phyloP scores from a whole-genome alignment of 768 basidiomycete genomes.

The Neoboletus brunneissimus region DNA sequence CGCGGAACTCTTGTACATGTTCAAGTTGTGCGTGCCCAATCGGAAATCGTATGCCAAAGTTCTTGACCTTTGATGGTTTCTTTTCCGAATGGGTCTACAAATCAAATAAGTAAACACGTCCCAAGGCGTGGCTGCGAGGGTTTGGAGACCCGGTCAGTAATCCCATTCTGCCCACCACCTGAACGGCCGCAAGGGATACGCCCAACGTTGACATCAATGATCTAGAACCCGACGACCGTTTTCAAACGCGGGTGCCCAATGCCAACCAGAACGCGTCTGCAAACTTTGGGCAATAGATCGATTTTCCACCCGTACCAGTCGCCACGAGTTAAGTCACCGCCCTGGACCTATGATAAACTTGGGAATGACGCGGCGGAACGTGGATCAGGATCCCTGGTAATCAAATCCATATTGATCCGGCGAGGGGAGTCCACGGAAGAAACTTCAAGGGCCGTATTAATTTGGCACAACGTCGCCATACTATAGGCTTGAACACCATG shows the following conservation, averaged over 20 bases:
- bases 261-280: too few relatives aligned
- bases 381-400: slow-evolving; percentile 49
- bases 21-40: slow-evolving; percentile 99
- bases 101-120: slow-evolving; percentile 15
- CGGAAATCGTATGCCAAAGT: slow-evolving; percentile 99
- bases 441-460: too few relatives aligned
- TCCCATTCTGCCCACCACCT: slow-evolving; percentile 84
- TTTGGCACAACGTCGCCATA: slow-evolving; percentile 79
- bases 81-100: slow-evolving; percentile 94
- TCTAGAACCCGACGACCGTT: slow-evolving; percentile 46
- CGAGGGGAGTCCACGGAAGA: too few relatives aligned
- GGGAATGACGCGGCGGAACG: slow-evolving; percentile 74
- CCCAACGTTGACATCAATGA: slow-evolving; percentile 97
- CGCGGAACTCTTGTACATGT: slow-evolving; percentile 99
- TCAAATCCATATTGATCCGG: slow-evolving; percentile 55
- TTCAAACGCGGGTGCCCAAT: too few relatives aligned
- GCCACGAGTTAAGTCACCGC: slow-evolving; percentile 75
- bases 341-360: slow-evolving; percentile 87
- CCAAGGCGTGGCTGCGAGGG: slow-evolving; percentile 2
- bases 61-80: slow-evolving; percentile 98
- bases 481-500: slow-evolving; percentile 83
- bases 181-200: slow-evolving; percentile 75
- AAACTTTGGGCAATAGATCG: slow-evolving; percentile 42
- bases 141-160: slow-evolving; percentile 41
- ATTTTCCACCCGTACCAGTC: slow-evolving; percentile 73